Evolutionary conservation across 2,329 filamentous ascomycete genomes (phyloP), one percentile per base, ranked within the genome.

Genomic region (Mycosphaerella arachidis): DNA sequence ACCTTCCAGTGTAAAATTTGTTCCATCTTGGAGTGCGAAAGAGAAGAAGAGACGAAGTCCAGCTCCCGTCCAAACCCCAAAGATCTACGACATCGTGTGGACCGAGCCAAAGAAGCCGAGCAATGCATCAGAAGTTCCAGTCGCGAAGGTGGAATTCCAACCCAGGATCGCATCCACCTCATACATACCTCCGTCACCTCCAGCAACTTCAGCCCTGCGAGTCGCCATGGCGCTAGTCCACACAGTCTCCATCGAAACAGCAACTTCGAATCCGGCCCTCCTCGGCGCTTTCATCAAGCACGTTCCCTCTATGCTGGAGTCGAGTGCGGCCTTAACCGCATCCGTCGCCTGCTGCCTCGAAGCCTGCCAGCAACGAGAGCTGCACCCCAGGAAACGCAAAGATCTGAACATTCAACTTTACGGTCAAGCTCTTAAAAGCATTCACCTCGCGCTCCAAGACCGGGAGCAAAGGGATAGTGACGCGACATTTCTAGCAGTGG

Each of bases 341-440:
- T 48, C 54, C 13, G 45, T 56, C 9, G 54, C 54, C 20, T 48
- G 40, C 43, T 46, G 37, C 18, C 43, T 56, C 20, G 54, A 56
- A n/a, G 54, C 54, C 4, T 56, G 54, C n/a, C 20, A 24, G 37
- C 48, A 33, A 40, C 48, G 48, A 48, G 7, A 35, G 13, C 54
- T 56, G 18, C 43, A 20, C 5, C 45, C 54, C 4, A 43, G 40
- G 24, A 13, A 10, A 6, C 18, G 13, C 16, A 46, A 33, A 10
- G 27, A 24, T 7, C 20, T 56, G 13, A 5, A 56, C 35, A 12
- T 45, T 48, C 5, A 6, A 10, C 20, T 56, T 2, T 48, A 56
- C 29, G 54, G 54, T 30, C 40, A 40, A 16, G 54, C 54, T 10
- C 54, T 56, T 1, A 20, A 24, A 10, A 33, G 29, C 9, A 35